Conservation (phyloP, 225 moss, liverwort and hornwort species). For the Polytrichum commune region DNA sequence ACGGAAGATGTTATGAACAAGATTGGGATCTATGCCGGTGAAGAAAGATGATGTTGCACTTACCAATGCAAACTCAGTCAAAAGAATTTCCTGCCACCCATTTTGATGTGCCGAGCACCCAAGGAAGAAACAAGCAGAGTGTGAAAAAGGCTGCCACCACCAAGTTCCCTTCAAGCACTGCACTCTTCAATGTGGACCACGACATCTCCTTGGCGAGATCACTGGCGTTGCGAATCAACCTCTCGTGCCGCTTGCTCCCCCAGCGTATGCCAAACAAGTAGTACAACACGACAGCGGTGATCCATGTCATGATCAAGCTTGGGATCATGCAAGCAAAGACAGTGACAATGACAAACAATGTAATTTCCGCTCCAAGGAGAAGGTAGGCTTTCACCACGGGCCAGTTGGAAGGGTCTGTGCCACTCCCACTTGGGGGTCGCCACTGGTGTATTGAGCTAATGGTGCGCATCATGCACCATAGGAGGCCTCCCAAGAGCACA, state of each 20-base stretch:
- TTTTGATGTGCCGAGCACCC: conserved; percentile 38
- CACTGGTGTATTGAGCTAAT: conserved; percentile 42
- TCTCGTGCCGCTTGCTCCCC: conserved; percentile 31
- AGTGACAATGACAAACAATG: conserved; percentile 36
- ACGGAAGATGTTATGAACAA: too few species aligned
- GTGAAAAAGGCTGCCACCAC: conserved; percentile 35
- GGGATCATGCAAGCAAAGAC: conserved; percentile 53
- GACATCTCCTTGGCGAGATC: conserved; percentile 53
- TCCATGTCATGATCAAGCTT: conserved; percentile 53
- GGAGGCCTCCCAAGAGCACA: conserved; percentile 29
- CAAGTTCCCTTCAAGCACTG: conserved; percentile 46
- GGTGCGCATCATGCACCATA: conserved; percentile 43
- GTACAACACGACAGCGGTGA: conserved; percentile 39
- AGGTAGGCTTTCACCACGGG: conserved; percentile 41
- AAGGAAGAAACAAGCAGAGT: conserved; percentile 29
- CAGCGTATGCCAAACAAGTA: conserved; percentile 40
- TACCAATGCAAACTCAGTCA: neutral
- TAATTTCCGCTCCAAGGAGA: conserved; percentile 29
- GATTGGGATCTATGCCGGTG: too few species aligned
- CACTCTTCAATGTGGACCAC: conserved; percentile 45
- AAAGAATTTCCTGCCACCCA: conserved; percentile 22
- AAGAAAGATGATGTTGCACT: too few species aligned
- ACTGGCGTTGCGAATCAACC: conserved; percentile 28
- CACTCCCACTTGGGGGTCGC: conserved; percentile 31
- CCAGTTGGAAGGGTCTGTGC: conserved; percentile 31